phyloP scores from a whole-genome alignment of 768 basidiomycete species.

The Suillus weaverae region DNA sequence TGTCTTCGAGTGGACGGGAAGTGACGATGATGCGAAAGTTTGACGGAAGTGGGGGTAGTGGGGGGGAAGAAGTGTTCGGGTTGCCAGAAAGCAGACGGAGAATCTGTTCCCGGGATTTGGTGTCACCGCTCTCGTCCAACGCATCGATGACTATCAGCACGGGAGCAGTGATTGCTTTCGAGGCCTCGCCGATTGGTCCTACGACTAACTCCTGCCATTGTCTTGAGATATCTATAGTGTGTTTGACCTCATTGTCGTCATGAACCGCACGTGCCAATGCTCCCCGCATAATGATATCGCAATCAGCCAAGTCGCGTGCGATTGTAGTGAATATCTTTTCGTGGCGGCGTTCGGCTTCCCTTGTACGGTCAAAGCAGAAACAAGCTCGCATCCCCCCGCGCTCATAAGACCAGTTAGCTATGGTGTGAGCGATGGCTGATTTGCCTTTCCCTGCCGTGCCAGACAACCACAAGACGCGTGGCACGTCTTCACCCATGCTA shows the following conservation, averaged over 20 bases:
- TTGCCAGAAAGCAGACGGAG: conserved; percentile 11
- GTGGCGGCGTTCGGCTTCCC: not conserved
- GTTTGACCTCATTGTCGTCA: not conserved
- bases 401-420: conserved; percentile 12
- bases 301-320: not conserved
- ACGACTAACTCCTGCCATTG: conserved; percentile 23
- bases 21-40: conserved; percentile 19
- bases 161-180: conserved; percentile 14
- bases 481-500: not conserved
- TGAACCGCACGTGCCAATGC: not conserved
- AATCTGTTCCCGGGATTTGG: conserved; percentile 9
- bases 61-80: not conserved
- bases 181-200: conserved; percentile 6
- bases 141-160: conserved; percentile 26
- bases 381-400: conserved; percentile 13
- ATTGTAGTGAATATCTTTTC: conserved; percentile 6
- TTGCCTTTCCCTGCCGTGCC: conserved; percentile 20
- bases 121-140: conserved; percentile 19
- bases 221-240: not conserved
- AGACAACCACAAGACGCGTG: conserved; percentile 14
- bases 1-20: conserved; percentile 10
- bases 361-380: conserved; percentile 15
- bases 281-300: conserved; percentile 1
- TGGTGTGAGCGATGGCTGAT: conserved; percentile 19
- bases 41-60: conserved; percentile 1